phyloP scores from a whole-genome alignment of 768 basidiomycete species.

The Hericium coralloides region DNA sequence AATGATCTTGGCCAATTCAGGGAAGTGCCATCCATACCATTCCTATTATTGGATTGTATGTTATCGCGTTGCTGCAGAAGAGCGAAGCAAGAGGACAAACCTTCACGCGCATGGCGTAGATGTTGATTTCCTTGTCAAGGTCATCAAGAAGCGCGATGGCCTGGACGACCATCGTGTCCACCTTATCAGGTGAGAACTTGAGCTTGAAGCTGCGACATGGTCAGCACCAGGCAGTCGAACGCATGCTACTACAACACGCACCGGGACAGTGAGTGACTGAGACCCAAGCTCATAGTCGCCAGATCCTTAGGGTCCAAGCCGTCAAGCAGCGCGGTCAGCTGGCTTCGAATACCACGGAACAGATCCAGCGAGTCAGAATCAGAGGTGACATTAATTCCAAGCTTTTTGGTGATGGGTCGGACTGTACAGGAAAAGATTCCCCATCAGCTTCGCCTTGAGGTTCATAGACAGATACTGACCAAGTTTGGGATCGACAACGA shows the following conservation, averaged over 20 bases:
- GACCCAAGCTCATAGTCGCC: constrained; percentile 94
- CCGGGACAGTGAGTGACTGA: constrained; percentile 95
- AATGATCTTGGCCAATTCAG: constrained; percentile 98
- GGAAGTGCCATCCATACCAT: constrained; percentile 99
- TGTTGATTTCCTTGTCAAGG: constrained; percentile 99
- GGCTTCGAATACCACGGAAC: constrained; percentile 91
- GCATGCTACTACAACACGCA: constrained; percentile 24
- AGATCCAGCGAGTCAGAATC: constrained; percentile 61
- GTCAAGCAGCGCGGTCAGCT: constrained; percentile 79
- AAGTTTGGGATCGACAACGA: constrained; percentile 86
- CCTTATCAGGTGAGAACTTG: constrained; percentile 99
- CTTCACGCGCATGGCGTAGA: constrained; percentile 98
- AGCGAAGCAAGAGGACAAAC: constrained; percentile 28
- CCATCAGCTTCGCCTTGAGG: not conserved
- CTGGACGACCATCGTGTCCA: constrained; percentile 99
- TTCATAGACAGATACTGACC: constrained; percentile 42
- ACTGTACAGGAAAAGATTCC: constrained; percentile 2
- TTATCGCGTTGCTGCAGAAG: not conserved
- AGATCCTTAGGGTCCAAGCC: constrained; percentile 91
- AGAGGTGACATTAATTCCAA: constrained; percentile 79
- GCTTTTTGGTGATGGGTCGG: constrained; percentile 80
- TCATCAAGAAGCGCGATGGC: constrained; percentile 97
- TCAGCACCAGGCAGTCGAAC: not conserved
- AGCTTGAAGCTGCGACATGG: constrained; percentile 76
- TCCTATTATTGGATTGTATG: constrained; percentile 47